Base-by-base conservation (phyloP, 2,329 filamentous ascomycete genomes). In the Cryphonectria parasitica region DNA sequence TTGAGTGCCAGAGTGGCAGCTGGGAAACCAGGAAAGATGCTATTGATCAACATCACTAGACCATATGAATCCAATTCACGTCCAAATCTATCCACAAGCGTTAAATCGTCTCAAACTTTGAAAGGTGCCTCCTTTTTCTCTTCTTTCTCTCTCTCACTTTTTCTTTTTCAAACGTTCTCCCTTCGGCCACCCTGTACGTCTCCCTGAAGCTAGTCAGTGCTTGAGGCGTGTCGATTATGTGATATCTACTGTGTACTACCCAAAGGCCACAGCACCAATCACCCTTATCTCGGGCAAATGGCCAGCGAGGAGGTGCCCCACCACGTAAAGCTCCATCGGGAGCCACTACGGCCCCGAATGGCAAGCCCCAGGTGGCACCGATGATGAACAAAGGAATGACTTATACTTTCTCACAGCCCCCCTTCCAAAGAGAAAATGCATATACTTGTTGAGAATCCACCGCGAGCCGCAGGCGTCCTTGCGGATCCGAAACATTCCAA, bases 281-380 rank as follows among this genome's bases (percentile, higher is more conserved):
- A 13, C 39, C 25, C 25, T 10, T 64, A 11, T 58, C 65, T 67
- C 65, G 65, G 65, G 65, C 0, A 5, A 67, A 67, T 60, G 54
- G 11, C 5, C 36, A 67, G 65, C 65, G 65, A 67, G 17, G 22
- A 19, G 8, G 15, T 2, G 61, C 36, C 61, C 61, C 61, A 45
- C 25, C n/a, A 64, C 61, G 31, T 2, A 39, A 25, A 3, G n/a
- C 36, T n/a, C 61, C n/a, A 25, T 28, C 61, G n/a, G 22, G n/a
- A 45, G 60, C 60, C 60, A 49, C 45, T 10, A 49, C 22, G 19
- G 45, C 13, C 22, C 45, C 22, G 19, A 17, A n/a, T 49, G 45
- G 7, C 22, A 49, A n/a, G 45, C 45, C 45, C 19, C 45, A n/a
- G 45, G 45, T n/a, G 22, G 7, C 45, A n/a, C 45, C 10, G 22